Evolutionary conservation across 2,329 filamentous ascomycete species (phyloP), one percentile per base, ranked within the genome.

Genomic region (Intubia oerlemansii): DNA sequence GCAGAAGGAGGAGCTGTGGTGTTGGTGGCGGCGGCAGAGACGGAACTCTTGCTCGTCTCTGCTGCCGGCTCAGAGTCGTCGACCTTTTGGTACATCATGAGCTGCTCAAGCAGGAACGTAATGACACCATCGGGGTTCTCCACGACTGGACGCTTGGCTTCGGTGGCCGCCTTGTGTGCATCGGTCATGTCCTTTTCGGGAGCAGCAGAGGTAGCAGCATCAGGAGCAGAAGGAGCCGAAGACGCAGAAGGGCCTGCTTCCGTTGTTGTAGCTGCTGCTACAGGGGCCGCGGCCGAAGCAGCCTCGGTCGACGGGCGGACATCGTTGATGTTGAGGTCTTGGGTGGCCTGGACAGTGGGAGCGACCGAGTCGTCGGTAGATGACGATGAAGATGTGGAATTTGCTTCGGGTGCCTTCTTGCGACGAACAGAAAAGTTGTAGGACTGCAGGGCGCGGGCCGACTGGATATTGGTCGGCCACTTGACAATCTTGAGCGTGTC

Each of bases 51-150:
- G 17, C 23, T 7, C 25, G 33, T 34, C 1, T 23, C 9, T 4
- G 27, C 12, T 5, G 54, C 34, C 10, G 62, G 49, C 34, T 84
- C 75, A 42, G 77, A 84, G 43, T 95, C 85, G 21, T 91, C 80
- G 5, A 92, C 81, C 44, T 92, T 84, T 42, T 77, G 76, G 51
- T 91, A 95, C 28, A 80, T 84, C 32, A 93, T 60, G 25, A 98
- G 57, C 47, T 98, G 88, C 33, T 79, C 90, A 5, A 98, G 68
- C 14, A 98, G 59, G 49, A 92, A 98, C 43, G 95, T 81, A 33
- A 98, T 74, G 4, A 98, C 81, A 4, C 88, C 88, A 48, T 95
- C 88, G 0, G 85, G 81, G 36, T 88, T 82, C 47, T 93, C 84
- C 5, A 93, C 71, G 10, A 84, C 62, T 1, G 88, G 85, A 7